These are phyloP conservation scores for Atractiella rhizophila DNA, from an alignment of 768 basidiomycete species.

Conservation along the genomic window DNA sequence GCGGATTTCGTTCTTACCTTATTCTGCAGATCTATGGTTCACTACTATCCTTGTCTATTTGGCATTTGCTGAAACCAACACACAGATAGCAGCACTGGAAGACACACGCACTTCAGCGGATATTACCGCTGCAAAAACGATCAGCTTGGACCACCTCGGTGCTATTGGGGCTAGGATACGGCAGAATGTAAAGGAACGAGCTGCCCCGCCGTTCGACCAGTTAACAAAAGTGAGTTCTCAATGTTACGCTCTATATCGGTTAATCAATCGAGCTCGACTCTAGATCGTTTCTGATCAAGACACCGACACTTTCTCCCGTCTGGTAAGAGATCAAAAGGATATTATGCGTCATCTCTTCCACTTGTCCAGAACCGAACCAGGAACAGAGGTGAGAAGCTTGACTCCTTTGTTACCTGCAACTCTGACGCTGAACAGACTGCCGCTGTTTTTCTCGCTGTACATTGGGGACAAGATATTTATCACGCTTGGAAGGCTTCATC, in stretches of 20 bases:
- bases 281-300: no score
- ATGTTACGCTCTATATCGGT: no score
- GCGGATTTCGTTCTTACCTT: slow-evolving; percentile 57
- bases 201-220: no score
- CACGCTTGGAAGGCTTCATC: background rate
- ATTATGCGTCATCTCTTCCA: background rate
- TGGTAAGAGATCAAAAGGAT: background rate
- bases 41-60: slow-evolving; percentile 7
- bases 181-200: no score
- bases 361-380: background rate
- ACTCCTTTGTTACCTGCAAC: no score
- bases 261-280: no score
- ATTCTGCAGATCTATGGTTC: slow-evolving; percentile 61
- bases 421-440: no score
- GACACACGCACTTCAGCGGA: slow-evolving; percentile 52
- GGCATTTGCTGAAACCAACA: background rate
- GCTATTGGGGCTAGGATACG: slow-evolving; percentile 66
- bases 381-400: no score
- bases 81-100: slow-evolving; percentile 52
- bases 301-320: background rate
- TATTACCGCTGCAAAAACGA: slow-evolving; percentile 57
- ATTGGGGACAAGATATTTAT: background rate
- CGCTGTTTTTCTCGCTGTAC: no score
- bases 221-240: no score
- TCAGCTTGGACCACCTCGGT: slow-evolving; percentile 81